phyloP scores from a whole-genome alignment of 2,329 filamentous ascomycete species.

The Talaromyces sp. region DNA sequence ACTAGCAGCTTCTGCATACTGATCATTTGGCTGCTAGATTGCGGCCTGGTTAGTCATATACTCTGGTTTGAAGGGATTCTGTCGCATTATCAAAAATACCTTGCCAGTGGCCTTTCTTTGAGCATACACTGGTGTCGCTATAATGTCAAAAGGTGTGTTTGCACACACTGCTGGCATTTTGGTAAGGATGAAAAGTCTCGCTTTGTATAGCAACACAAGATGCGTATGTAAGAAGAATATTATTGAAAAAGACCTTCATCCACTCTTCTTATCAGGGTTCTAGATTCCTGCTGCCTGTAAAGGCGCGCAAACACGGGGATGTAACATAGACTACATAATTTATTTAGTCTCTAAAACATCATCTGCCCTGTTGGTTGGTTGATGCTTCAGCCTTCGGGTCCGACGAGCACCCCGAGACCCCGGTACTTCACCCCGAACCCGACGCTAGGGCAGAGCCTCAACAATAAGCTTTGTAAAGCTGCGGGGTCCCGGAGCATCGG shows the following conservation, averaged over 20 bases:
- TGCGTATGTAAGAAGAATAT: neutral
- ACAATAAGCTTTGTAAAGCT: neutral
- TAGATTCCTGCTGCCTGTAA: neutral
- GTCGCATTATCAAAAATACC: neutral
- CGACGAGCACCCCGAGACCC: neutral
- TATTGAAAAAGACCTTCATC: neutral
- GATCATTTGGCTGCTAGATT: neutral
- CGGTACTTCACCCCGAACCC: neutral
- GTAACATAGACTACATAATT: neutral
- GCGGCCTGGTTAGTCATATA: neutral
- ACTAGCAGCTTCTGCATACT: slow-evolving; percentile 5
- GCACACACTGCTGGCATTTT: neutral
- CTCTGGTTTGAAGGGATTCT: neutral
- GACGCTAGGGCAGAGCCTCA: neutral
- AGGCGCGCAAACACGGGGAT: neutral
- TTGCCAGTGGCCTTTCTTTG: neutral
- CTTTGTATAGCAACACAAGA: neutral
- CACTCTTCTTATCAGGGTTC: neutral
- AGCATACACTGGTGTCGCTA: neutral
- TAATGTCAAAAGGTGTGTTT: neutral
- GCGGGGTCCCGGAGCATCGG: neutral
- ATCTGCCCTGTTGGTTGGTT: neutral
- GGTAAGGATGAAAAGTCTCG: neutral
- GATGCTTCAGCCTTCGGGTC: neutral
- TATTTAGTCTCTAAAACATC: neutral